Evolutionary conservation across 2,329 filamentous ascomycete genomes (phyloP).

Genomic region (Trichoderma arundinaceum): DNA sequence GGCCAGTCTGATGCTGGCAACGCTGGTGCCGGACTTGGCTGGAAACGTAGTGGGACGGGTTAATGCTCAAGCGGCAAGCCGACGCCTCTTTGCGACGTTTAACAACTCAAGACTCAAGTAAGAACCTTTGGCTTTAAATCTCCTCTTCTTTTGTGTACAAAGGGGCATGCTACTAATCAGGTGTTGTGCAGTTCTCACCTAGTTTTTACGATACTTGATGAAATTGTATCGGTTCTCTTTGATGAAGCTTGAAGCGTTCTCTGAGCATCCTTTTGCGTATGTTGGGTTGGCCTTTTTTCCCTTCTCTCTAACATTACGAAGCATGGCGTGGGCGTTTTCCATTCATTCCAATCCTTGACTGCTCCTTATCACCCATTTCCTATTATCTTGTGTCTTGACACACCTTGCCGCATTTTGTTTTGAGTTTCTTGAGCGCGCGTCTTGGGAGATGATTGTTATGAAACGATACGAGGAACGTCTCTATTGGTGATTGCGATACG

Average conservation of each 20-base stretch:
- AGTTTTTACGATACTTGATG: constrained; percentile 73
- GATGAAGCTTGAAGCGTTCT: constrained; percentile 44
- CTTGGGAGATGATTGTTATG: not conserved
- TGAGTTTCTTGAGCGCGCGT: not conserved
- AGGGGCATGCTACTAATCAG: constrained; percentile 32
- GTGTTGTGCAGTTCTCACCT: constrained; percentile 65
- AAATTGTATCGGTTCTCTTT: constrained; percentile 70
- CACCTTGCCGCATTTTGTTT: not conserved
- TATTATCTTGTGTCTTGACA: not conserved
- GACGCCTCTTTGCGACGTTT: constrained; percentile 85
- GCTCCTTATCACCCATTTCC: not conserved
- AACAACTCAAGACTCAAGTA: constrained; percentile 92
- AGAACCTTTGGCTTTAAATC: constrained; percentile 45
- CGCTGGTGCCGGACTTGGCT: constrained; percentile 86
- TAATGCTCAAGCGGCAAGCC: constrained; percentile 88
- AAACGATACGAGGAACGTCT: not conserved
- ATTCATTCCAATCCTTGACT: not conserved
- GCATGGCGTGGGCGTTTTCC: constrained; percentile 31
- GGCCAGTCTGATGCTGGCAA: constrained; percentile 86
- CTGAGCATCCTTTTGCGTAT: not conserved
- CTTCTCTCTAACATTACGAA: constrained; percentile 7
- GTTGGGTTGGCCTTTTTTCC: not conserved
- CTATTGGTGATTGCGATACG: not conserved
- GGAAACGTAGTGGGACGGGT: constrained; percentile 90
- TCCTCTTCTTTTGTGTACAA: not conserved